Evolutionary conservation across 495 filamentous ascomycete species (phyloP).

Genomic region (Cryomyces minteri): DNA sequence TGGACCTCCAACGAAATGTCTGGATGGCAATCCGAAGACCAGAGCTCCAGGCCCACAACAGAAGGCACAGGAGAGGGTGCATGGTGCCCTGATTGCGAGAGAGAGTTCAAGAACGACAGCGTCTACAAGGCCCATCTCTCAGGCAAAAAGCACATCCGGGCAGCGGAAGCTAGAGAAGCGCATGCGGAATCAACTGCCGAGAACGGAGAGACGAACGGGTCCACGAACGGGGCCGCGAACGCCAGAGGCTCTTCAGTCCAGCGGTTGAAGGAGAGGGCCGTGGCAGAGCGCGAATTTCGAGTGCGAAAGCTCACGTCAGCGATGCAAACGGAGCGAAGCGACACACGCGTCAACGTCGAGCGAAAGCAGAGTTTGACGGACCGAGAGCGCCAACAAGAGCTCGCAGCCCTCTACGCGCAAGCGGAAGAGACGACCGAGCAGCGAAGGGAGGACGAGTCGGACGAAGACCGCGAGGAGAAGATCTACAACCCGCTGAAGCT

Average conservation of each 20-base stretch:
- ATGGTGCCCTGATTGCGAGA: constrained; percentile 82
- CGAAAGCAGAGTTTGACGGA: constrained; percentile 92
- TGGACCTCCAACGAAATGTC: constrained; percentile 65
- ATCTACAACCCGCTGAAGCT: constrained; percentile 96
- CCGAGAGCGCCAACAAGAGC: constrained; percentile 75
- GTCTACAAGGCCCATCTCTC: constrained; percentile 78
- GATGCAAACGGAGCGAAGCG: constrained; percentile 62
- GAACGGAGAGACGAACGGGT: constrained; percentile 5
- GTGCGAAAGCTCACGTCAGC: constrained; percentile 55
- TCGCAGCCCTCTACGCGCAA: constrained; percentile 67
- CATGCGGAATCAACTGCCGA: constrained; percentile 10
- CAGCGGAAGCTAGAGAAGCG: constrained; percentile 38
- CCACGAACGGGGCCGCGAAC: constrained; percentile 6
- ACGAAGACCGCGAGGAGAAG: constrained; percentile 51
- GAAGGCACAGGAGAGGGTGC: constrained; percentile 50
- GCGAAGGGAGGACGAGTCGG: constrained; percentile 26
- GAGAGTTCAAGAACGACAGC: constrained; percentile 88
- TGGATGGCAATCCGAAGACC: constrained; percentile 54
- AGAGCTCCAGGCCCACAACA: constrained; percentile 20
- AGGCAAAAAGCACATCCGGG: constrained; percentile 82
- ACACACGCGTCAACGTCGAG: constrained; percentile 84
- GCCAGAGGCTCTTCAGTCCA: constrained; percentile 22
- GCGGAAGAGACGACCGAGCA: constrained; percentile 24
- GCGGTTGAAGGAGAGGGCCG: constrained; percentile 70
- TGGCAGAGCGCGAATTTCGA: constrained; percentile 77